These are phyloP conservation scores for Tubosaeta brunneosetosa DNA, from an alignment of 768 basidiomycete species.

Conservation along the genomic window DNA sequence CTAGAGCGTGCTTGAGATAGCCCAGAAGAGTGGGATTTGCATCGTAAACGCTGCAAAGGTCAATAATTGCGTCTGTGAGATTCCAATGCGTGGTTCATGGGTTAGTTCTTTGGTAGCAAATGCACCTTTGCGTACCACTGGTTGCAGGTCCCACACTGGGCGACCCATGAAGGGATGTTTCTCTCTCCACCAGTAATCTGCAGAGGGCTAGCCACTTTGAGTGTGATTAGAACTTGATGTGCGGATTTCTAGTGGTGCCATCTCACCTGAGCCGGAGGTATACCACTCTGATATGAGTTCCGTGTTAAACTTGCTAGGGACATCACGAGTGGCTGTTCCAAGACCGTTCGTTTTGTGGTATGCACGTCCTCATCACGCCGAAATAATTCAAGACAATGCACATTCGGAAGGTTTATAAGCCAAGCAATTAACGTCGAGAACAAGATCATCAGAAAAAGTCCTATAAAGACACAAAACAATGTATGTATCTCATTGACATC, in stretches of 20 bases:
- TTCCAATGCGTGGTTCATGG: background rate
- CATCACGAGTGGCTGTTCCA: conserved; percentile 37
- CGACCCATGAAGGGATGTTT: conserved; percentile 34
- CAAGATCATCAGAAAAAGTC: background rate
- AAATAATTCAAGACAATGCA: background rate
- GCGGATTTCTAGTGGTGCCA: background rate
- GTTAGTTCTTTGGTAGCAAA: conserved; percentile 1
- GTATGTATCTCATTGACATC: too few relatives aligned
- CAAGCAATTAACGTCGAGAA: background rate
- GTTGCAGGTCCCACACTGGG: conserved; percentile 47
- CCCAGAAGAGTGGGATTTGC: conserved; percentile 64
- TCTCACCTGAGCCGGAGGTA: conserved; percentile 59
- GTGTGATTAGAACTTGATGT: background rate
- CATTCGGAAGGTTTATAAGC: background rate
- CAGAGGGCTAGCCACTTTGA: conserved; percentile 67
- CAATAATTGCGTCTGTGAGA: conserved; percentile 59
- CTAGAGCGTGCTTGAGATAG: conserved; percentile 60
- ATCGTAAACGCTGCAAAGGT: conserved; percentile 62
- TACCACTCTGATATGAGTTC: conserved; percentile 69
- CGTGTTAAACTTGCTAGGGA: conserved; percentile 65
- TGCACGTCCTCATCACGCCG: background rate
- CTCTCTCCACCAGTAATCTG: conserved; percentile 55
- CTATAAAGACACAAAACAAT: background rate
- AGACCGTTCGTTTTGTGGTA: too few relatives aligned
- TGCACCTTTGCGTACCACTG: conserved; percentile 43